Percentiles rank a stretch among this genome's conserved stretches.
These are phyloP conservation scores for Dendrobium nobile DNA, from an alignment of 106 monocot species.

Conservation along the genomic window DNA sequence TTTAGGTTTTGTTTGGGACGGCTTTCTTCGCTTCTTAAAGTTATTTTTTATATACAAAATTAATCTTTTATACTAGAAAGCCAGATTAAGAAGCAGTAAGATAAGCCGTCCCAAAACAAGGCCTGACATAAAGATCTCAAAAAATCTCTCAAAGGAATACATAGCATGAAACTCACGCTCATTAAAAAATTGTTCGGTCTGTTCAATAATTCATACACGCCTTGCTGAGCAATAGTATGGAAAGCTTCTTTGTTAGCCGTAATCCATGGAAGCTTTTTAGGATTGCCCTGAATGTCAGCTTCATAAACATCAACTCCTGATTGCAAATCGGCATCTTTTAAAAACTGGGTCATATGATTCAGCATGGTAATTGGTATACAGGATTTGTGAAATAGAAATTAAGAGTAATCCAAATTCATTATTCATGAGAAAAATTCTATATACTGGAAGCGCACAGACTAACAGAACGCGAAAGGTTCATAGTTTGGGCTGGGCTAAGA, in stretches of 20 bases:
- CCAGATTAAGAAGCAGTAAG: no score
- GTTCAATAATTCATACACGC: slow-evolving; percentile 39
- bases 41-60: no score
- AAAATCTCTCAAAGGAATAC: no score
- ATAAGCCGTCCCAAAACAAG: no score
- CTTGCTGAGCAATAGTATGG: slow-evolving; percentile 84
- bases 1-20: no score
- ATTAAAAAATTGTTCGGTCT: not conserved
- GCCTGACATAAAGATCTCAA: no score
- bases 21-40: no score
- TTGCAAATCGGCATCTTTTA: slow-evolving; percentile 85
- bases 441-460: no score
- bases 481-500: no score
- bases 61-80: no score
- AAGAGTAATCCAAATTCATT: not conserved
- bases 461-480: not conserved
- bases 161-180: no score
- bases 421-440: no score
- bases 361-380: not conserved
- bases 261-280: slow-evolving; percentile 91
- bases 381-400: not conserved
- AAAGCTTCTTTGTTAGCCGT: slow-evolving; percentile 68
- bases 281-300: slow-evolving; percentile 61
- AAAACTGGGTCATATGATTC: slow-evolving; percentile 43
- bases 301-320: slow-evolving; percentile 95